Evolutionary conservation across 2,329 filamentous ascomycete genomes (phyloP), one percentile per base, ranked within the genome.

Genomic region (Xylaria hypoxylon): DNA sequence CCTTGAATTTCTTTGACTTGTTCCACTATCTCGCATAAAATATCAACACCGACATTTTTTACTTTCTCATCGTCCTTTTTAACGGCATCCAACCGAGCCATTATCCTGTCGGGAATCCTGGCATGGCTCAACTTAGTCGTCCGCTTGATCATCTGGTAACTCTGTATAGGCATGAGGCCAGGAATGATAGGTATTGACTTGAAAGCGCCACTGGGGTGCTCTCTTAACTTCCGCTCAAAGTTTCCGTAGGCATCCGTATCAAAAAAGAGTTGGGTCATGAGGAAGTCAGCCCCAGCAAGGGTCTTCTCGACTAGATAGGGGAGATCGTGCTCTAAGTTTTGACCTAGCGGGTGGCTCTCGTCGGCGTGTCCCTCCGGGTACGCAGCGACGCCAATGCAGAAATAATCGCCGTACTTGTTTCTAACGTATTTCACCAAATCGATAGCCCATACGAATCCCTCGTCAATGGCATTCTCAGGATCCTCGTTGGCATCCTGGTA

Each of bases 221-320:
- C 87, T 67, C 94, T 85, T 71, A 99, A 79, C 57, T 85, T 87
- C 70, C 83, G 86, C 81, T 98, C 95, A 75, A 96, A 98, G 38
- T 83, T 83, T 62, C 90, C 86, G 77, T 96, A 99, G 19, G 92
- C 92, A 3, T 92, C 85, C 26, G 94, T 86, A 76, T 98, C 94
- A 79, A 97, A 99, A 80, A 97, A 98, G 8, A 99, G 85, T 79
- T 99, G 96, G 0, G 96, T 98, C 93, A 99, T 97, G 80, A 99
- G 92, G 77, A 99, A 99, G 80, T 98, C 94, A 57, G 94, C 96
- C 1, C 96, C 96, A 3, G 96, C 96, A 73, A 90, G 85, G 0
- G 91, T 91, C 85, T 99, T 99, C 72, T 97, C 94, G 11, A 97
- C 88, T 60, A 99, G 84, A 75, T 92, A 97, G 0, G 94, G 92